Percentiles rank a stretch among this genome's conserved stretches.
phyloP scores from a whole-genome alignment of 352 stramenopile species.

The Phytophthora pistaciae region DNA sequence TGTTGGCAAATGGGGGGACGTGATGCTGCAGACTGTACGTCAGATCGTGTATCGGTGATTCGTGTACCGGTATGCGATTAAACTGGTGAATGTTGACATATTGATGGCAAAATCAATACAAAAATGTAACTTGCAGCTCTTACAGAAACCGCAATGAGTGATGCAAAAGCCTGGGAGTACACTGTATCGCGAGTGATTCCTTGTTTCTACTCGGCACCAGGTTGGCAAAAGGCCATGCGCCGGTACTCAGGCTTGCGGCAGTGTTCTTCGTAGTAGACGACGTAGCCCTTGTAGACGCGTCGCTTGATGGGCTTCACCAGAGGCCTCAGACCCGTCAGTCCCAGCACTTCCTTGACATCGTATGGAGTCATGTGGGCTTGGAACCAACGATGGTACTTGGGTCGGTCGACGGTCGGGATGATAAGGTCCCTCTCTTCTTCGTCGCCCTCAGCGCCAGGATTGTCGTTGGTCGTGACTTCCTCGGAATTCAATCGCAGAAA shows the following conservation, averaged over 20 bases:
- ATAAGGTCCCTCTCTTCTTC: conserved; percentile 20
- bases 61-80: too few relatives aligned
- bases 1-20: conserved; percentile 53
- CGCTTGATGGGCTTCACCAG: conserved; percentile 17
- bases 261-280: conserved; percentile 19
- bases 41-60: conserved; percentile 41
- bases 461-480: background rate
- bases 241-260: conserved; percentile 13
- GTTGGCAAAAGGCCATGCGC: conserved; percentile 11
- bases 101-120: too few relatives aligned
- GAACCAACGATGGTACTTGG: conserved; percentile 17
- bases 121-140: background rate
- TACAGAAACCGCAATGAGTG: background rate
- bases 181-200: background rate
- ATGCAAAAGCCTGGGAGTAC: background rate
- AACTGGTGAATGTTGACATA: too few relatives aligned
- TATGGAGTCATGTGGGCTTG: conserved; percentile 7
- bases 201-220: background rate
- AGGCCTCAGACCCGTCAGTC: conserved; percentile 7
- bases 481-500: background rate
- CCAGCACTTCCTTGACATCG: conserved; percentile 13
- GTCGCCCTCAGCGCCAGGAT: background rate
- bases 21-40: conserved; percentile 57
- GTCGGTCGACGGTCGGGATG: conserved; percentile 7
- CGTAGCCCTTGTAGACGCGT: conserved; percentile 25